These are phyloP conservation scores for Kwoniella sp. DNA, from an alignment of 768 basidiomycete genomes.

Conservation along the genomic window DNA sequence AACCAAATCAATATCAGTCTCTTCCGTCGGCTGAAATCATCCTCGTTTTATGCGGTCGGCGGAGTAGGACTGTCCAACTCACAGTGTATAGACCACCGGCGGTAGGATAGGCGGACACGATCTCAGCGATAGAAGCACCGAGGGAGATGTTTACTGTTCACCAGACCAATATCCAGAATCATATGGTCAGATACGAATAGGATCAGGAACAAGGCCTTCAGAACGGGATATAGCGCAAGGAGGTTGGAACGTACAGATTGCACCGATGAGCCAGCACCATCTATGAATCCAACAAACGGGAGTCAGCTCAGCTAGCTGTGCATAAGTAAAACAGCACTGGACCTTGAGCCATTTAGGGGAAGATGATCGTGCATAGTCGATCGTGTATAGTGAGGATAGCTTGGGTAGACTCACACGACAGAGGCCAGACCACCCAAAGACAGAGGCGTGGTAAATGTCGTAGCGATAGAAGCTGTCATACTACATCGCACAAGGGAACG, in stretches of 20 bases:
- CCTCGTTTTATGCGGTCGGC: too few relatives aligned
- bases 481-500: neutral
- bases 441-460: conserved; percentile 58
- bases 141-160: conserved; percentile 36
- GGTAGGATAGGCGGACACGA: conserved; percentile 59
- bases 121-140: conserved; percentile 46
- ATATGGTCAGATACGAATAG: conserved; percentile 23
- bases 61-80: neutral
- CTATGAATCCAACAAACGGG: conserved; percentile 15
- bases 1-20: neutral
- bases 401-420: conserved; percentile 51
- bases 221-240: too few relatives aligned
- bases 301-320: neutral
- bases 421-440: conserved; percentile 56
- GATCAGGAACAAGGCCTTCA: conserved; percentile 7
- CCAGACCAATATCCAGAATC: neutral
- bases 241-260: conserved; percentile 28
- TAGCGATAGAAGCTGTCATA: conserved; percentile 52
- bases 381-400: too few relatives aligned
- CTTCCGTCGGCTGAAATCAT: too few relatives aligned
- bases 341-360: too few relatives aligned
- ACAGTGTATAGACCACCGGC: conserved; percentile 58
- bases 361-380: too few relatives aligned
- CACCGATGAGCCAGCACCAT: conserved; percentile 57
- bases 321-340: too few relatives aligned